These are phyloP conservation scores for Sporobolomyces roseus DNA, from an alignment of 768 basidiomycete species.

Conservation along the genomic window DNA sequence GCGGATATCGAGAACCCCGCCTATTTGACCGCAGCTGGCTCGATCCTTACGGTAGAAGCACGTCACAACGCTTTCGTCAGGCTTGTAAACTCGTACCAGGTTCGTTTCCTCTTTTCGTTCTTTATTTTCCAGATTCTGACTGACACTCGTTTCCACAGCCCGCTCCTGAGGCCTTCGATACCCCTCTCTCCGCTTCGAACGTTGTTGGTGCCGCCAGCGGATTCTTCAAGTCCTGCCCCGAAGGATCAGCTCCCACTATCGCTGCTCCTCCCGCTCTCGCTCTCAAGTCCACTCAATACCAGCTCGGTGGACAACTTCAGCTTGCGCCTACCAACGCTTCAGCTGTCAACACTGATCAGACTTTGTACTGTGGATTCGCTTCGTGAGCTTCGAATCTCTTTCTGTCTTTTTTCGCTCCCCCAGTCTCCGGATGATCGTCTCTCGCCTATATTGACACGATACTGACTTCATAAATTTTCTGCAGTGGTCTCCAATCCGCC, in stretches of 20 bases:
- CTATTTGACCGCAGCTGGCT: slow-evolving; percentile 58
- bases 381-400: background rate
- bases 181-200: slow-evolving; percentile 60
- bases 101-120: too few relatives aligned
- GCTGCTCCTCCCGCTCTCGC: slow-evolving; percentile 55
- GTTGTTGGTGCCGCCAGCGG: slow-evolving; percentile 54
- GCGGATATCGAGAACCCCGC: slow-evolving; percentile 43
- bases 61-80: slow-evolving; percentile 43
- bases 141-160: too few relatives aligned
- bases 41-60: too few relatives aligned
- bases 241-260: slow-evolving; percentile 54
- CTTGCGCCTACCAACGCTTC: slow-evolving; percentile 34
- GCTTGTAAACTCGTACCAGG: slow-evolving; percentile 51
- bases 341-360: slow-evolving; percentile 42
- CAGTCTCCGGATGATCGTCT: background rate
- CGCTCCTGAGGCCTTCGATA: slow-evolving; percentile 49
- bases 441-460: background rate
- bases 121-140: too few relatives aligned
- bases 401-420: too few relatives aligned
- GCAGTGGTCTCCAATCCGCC: slow-evolving; percentile 4
- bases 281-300: slow-evolving; percentile 45
- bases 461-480: slow-evolving; percentile 50
- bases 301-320: slow-evolving; percentile 47
- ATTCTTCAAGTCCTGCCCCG: slow-evolving; percentile 57
- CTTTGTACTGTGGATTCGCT: slow-evolving; percentile 17